Evolutionary conservation across 2,329 filamentous ascomycete species (phyloP).

Genomic region (Cordyceps farinosa): DNA sequence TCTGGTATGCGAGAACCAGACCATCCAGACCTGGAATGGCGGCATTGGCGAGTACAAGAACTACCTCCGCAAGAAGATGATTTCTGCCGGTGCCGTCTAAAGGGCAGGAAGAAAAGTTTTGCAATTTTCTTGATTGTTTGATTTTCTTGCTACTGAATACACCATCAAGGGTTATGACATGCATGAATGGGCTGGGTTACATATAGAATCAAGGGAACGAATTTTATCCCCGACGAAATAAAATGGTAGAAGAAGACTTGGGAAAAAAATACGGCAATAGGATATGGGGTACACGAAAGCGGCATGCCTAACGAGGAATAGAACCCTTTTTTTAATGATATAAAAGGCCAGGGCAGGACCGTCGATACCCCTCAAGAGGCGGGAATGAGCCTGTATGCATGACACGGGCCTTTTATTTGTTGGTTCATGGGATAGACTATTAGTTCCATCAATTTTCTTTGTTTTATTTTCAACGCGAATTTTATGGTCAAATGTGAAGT

Average conservation of each 20-base stretch:
- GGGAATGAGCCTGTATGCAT: slow-evolving; percentile 14
- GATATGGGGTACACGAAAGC: background rate
- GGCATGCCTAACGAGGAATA: background rate
- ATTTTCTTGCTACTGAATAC: slow-evolving; percentile 16
- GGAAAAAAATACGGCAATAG: background rate
- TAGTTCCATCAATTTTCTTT: background rate
- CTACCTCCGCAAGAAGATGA: slow-evolving; percentile 98
- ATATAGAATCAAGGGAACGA: slow-evolving; percentile 22
- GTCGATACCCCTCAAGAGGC: slow-evolving; percentile 8
- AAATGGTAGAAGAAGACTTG: slow-evolving; percentile 5
- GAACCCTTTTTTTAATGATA: slow-evolving; percentile 7
- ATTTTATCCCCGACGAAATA: slow-evolving; percentile 1
- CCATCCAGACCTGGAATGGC: slow-evolving; percentile 84
- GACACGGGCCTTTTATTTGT: slow-evolving; percentile 14
- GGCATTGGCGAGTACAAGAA: slow-evolving; percentile 95
- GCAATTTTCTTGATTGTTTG: background rate
- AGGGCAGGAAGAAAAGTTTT: slow-evolving; percentile 17
- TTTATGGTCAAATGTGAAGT: background rate
- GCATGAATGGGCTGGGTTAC: slow-evolving; percentile 23
- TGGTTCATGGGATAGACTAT: slow-evolving; percentile 15
- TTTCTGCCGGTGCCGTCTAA: slow-evolving; percentile 81
- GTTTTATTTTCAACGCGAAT: background rate
- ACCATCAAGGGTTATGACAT: slow-evolving; percentile 14
- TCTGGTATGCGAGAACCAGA: slow-evolving; percentile 98
- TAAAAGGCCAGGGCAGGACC: background rate